Evolutionary conservation across 352 stramenopile species (phyloP), one percentile per base, ranked within the genome.

Genomic region (Globisporangium splendens): DNA sequence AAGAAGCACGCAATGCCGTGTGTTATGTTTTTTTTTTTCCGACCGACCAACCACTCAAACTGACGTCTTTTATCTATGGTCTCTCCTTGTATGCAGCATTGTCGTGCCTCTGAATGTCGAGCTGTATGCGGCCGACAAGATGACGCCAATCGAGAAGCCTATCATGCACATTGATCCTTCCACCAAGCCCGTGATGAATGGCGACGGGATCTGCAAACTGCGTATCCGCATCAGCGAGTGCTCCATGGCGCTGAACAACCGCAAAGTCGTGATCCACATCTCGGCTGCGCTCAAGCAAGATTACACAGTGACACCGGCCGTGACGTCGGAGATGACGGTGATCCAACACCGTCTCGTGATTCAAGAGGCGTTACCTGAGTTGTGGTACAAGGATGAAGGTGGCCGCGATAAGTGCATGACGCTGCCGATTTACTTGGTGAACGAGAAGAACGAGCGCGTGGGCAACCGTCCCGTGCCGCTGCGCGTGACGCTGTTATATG

Each of bases 361-460:
- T 56, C 82, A 91, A 53, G 86, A 95, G 50, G 82, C 88, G 35
- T 73, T 91, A 10, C 86, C 83, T 0, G 83, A 93, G n/a, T 68
- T 92, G 4, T 93, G 84, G 84, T 93, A 93, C 70, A 93, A 93
- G 63, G 84, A 93, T 42, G 84, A 93, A 67, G 84, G 84, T 10
- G 84, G 84, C 0, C 76, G 84, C 14, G 84, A 93, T 65, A 93
- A 93, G 72, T 93, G 84, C 69, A 92, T 93, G 84, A 81, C 71
- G 57, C 63, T 94, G 43, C 82, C 79, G 1, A 90, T 94, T 43
- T 83, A 72, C 59, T 60, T 94, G 5, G 77, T 92, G 3, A 89
- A 94, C 49, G 70, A 88, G 20, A 92, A 90, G 66, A 84, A 86
- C 62, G 77, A 92, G 48, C 79, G 80, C 20, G 82, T 92, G 17